Conservation (phyloP, 2,329 filamentous ascomycete genomes). For the Emmonsia crescens region DNA sequence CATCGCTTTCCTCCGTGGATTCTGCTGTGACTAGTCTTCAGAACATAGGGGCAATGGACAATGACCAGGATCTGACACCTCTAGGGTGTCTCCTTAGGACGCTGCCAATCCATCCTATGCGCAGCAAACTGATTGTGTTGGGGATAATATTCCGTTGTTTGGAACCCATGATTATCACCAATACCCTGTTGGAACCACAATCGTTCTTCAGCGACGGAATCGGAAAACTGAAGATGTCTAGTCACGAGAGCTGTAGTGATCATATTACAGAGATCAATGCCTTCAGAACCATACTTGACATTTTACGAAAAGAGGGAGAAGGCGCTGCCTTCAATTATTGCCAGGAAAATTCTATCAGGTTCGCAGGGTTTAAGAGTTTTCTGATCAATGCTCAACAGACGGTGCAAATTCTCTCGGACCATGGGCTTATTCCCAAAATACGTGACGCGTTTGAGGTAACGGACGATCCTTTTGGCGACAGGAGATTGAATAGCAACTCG, state of each 20-base stretch:
- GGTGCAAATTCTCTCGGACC: constrained; percentile 26
- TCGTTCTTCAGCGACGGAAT: constrained; percentile 25
- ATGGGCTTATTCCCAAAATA: constrained; percentile 23
- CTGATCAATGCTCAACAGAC: constrained; percentile 25
- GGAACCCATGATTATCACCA: constrained; percentile 39
- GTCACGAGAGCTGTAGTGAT: constrained; percentile 27
- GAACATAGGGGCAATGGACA: constrained; percentile 33
- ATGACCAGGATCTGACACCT: constrained; percentile 34
- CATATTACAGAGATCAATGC: constrained; percentile 38
- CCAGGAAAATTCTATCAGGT: background rate
- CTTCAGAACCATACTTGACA: constrained; percentile 30
- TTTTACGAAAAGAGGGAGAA: background rate
- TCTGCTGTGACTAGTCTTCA: constrained; percentile 31
- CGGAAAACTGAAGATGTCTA: background rate
- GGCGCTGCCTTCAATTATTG: background rate
- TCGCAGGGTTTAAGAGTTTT: background rate
- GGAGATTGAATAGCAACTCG: constrained; percentile 36
- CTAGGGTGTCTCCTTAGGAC: constrained; percentile 35
- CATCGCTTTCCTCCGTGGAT: constrained; percentile 26
- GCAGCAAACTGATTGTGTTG: constrained; percentile 42
- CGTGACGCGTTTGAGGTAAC: background rate
- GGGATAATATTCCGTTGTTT: constrained; percentile 43
- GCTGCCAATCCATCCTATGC: constrained; percentile 34
- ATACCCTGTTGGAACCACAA: constrained; percentile 16
- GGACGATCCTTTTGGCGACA: constrained; percentile 20